Base-by-base conservation (phyloP, 2,329 filamentous ascomycete species). In the Cyclaneusma minus region DNA sequence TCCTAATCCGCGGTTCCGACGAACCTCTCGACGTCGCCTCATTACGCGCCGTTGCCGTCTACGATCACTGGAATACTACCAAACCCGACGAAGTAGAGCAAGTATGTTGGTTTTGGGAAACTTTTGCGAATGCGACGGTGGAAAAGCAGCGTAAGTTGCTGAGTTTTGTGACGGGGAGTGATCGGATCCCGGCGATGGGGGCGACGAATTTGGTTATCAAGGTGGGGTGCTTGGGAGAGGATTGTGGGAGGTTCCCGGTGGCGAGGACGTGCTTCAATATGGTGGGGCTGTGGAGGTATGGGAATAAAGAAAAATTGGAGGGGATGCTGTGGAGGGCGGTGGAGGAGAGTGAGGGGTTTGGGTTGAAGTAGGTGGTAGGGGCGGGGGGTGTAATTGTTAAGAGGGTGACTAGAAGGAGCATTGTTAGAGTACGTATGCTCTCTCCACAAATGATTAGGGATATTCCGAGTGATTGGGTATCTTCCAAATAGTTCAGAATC, bases 211-310 rank as follows among this genome's bases (percentile, higher is more conserved):
- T 93, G 27, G 64, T 74, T 6, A 80, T 94, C 35, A 73, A 76
- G 36, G 58, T 93, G 27, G 64, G 68, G 9, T 85, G 78, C 43
- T 60, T 85, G 1, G 83, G 82, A 0, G 68, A 79, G 21, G 80
- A 91, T 41, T 60, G 62, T 32, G 62, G 68, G 19, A 63, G 84
- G 35, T 92, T 78, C 45, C 85, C 85, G 1, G 78, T 82, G 12
- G 85, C 85, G 11, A 67, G 84, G 42, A 94, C 85, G 6, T 94
- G 85, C 49, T 94, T 94, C 54, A 93, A 93, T 47, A 70, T 75
- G 48, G 45, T 94, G 35, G 73, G 76, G 4, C 54, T 94, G 30
- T 87, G 76, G 54, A 64, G 69, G 23, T 93, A 87, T 50, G 47
- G 51, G 18, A 70, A 66, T 3, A 68, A 62, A 38, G 62, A 72